Evolutionary conservation across 108 stramenopile species (phyloP), one percentile per base, ranked within the genome.

Genomic region (Cyclotella cryptica): DNA sequence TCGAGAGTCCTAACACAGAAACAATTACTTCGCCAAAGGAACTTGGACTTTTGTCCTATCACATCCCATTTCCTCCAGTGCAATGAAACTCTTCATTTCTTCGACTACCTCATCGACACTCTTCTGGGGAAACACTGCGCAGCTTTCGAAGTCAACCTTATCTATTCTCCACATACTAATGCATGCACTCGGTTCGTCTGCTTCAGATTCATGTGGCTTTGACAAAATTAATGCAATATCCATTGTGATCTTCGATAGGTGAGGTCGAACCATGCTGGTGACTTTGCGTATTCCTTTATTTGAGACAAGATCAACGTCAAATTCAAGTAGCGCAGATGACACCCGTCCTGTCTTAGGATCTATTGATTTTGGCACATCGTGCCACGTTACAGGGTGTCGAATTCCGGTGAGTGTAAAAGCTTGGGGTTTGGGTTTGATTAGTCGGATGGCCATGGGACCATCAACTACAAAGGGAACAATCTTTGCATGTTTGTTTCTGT

Each of bases 161-260:
- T 90, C 86, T 13, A 90, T 77, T 52, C 87, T 62, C 81, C 84
- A 90, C 24, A 88, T n/a, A 3, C 81, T 86, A 47, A 90, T 24
- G 57, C 87, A 83, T 17, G 84, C 80, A 41, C 77, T 68, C 10
- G 84, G 86, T 46, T 85, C 87, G 1, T 86, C 70, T 11, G 71
- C 51, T 19, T 72, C 62, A 14, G 62, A 57, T 52, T 54, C 77
- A n/a, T 49, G 35, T 12, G 88, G 88, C 27, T 77, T 69, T 51
- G 54, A 57, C 8, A 91, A 40, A 26, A 87, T 51, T 18, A 87
- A 35, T 10, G 85, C 90, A 61, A 86, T 44, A 62, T 91, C 90
- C 10, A 87, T 70, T 15, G 74, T 65, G 35, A 91, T 72, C 15
- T 41, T 69, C 14, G 65, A 40, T 43, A 91, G 18, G 49, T 87